Evolutionary conservation across 176 grass and related monocot species (phyloP).

Genomic region (Alopecurus myosuroides): DNA sequence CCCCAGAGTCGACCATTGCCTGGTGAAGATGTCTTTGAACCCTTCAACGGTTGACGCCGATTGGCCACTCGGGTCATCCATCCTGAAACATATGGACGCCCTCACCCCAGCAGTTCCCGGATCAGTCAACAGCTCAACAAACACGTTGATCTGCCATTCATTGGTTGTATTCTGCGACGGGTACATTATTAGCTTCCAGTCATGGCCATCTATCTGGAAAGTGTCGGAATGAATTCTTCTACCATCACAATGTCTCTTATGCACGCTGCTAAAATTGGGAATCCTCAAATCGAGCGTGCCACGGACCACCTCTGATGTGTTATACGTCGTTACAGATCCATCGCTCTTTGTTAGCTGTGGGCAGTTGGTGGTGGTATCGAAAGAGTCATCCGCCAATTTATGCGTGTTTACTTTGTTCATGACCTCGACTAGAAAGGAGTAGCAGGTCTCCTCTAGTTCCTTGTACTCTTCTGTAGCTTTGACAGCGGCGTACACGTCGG

Average conservation of each 20-base stretch:
- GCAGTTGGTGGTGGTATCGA: background rate
- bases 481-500: background rate
- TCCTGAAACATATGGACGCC: background rate
- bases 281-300: background rate
- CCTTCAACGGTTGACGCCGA: background rate
- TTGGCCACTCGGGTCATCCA: background rate
- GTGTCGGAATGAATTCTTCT: background rate
- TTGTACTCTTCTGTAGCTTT: background rate
- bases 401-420: background rate
- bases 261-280: background rate
- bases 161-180: too few relatives aligned
- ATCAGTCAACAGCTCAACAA: background rate
- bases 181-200: background rate
- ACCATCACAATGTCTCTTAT: background rate
- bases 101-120: background rate
- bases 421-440: background rate
- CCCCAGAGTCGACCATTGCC: background rate
- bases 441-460: background rate
- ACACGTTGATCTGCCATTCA: too few relatives aligned
- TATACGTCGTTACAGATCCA: background rate
- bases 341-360: background rate
- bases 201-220: background rate
- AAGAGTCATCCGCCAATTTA: background rate
- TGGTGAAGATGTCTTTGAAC: background rate
- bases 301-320: background rate